phyloP scores from a whole-genome alignment of 73 alveolate genomes.

The Paramecium sonneborni region DNA sequence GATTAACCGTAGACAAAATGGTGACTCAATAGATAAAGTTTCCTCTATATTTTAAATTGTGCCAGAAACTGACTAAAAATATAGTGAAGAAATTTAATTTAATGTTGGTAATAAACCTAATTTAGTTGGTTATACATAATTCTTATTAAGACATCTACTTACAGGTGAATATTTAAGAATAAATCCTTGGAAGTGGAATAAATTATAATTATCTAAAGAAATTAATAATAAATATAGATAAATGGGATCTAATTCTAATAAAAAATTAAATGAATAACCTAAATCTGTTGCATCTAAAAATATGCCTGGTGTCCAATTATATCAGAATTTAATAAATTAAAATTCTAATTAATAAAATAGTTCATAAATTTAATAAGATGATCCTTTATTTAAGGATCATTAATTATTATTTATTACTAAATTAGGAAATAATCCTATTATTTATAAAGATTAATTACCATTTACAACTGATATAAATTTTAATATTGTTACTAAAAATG shows the following conservation, averaged over 20 bases:
- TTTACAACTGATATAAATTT: neutral
- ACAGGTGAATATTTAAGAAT: constrained; percentile 35
- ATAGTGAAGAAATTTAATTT: neutral
- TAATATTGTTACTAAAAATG: constrained; percentile 34
- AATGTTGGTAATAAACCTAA: constrained; percentile 35
- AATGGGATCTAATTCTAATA: neutral
- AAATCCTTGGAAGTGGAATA: neutral
- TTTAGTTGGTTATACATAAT: neutral
- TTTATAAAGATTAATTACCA: constrained; percentile 29
- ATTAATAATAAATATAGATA: neutral
- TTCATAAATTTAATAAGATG: neutral
- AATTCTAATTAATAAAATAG: neutral
- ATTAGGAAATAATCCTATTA: constrained; percentile 30
- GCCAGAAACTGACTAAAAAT: constrained; percentile 35
- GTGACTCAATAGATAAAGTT: neutral
- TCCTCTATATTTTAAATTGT: constrained; percentile 1
- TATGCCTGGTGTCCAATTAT: neutral
- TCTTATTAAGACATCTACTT: neutral
- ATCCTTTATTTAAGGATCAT: neutral
- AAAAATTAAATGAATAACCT: neutral
- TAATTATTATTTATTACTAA: neutral
- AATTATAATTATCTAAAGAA: neutral
- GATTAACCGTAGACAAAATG: neutral
- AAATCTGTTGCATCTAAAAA: neutral
- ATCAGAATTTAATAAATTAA: neutral